Base-by-base conservation (phyloP, 306 rosid genomes). In the Prinsepia uniflora region DNA sequence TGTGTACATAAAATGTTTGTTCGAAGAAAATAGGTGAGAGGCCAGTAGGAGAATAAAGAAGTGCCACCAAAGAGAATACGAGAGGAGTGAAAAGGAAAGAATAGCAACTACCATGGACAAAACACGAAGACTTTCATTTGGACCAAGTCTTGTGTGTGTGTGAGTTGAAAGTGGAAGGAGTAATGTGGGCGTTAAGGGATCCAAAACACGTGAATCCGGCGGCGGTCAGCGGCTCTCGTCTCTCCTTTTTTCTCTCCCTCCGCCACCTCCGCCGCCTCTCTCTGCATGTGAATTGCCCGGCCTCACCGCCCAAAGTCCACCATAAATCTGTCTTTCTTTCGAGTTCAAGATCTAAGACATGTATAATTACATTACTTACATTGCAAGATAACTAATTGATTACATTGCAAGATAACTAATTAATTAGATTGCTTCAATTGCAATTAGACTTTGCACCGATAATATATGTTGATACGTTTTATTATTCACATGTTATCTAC, bases 241-340 rank as follows among this genome's bases (percentile, higher is more conserved):
- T 30, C 36, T 30, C 36, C 36, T 30, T 30, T 2, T 30, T 30
- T 3, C 36, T 30, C 36, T 30, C 36, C 36, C 55, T 15, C 15
- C 43, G 10, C 11, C 14, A 4, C 8, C 36, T 15, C 65, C 19
- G n/a, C 46, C 6, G 45, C 4, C 36, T 30, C 36, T 5, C 40
- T 36, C 65, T 17, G 46, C 65, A 17, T 39, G 65, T 39, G 65
- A 36, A 61, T 61, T 61, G 44, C 14, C 65, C 46, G 65, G 11
- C 43, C 36, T 30, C 3, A 30, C 36, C 36, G 36, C n/a, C 20
- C 15, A 6, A 15, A 15, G 55, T 49, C 19, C 55, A 15, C 55
- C 55, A 13, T 15, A 24, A 24, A 24, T 15, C 4, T 30, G 36
- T 30, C 36, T 30, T 30, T 30, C 36, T 30, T 30, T 30, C 36